These are phyloP conservation scores for Leccinum longicurvipes DNA, from an alignment of 768 basidiomycete species.

Conservation along the genomic window DNA sequence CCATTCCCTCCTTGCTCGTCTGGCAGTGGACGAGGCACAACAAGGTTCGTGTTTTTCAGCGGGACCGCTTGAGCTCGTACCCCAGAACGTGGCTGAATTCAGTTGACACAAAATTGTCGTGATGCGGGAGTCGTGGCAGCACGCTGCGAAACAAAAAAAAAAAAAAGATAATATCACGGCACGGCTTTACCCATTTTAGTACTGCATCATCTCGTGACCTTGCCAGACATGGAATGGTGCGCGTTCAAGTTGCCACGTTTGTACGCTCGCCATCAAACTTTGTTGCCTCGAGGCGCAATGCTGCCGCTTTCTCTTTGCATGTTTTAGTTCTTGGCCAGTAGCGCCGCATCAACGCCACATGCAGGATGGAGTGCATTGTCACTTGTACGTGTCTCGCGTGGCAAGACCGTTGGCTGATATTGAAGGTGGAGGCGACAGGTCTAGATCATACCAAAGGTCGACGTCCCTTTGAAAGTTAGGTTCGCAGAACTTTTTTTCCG, in stretches of 20 bases:
- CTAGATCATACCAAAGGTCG: not conserved
- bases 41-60: not conserved
- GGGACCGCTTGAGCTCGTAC: constrained; percentile 22
- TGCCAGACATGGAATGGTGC: constrained; percentile 2
- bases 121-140: constrained; percentile 1
- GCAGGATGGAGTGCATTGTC: constrained; percentile 6
- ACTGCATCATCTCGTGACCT: constrained; percentile 15
- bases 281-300: constrained; percentile 30
- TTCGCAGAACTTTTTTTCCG: not conserved
- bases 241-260: constrained; percentile 1
- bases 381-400: constrained; percentile 2
- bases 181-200: constrained; percentile 9
- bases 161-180: constrained; percentile 1
- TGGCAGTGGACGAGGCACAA: not conserved
- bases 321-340: not conserved
- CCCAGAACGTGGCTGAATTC: constrained; percentile 27
- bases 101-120: constrained; percentile 3
- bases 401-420: constrained; percentile 14
- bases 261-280: constrained; percentile 23
- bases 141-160: not conserved
- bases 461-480: not conserved
- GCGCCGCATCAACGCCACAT: constrained; percentile 19
- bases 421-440: constrained; percentile 6
- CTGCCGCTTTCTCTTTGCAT: constrained; percentile 5
- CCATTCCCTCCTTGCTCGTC: not conserved